These are phyloP conservation scores for Tilletia setariae DNA, from an alignment of 1,284 basidiomycete species.

Conservation along the genomic window DNA sequence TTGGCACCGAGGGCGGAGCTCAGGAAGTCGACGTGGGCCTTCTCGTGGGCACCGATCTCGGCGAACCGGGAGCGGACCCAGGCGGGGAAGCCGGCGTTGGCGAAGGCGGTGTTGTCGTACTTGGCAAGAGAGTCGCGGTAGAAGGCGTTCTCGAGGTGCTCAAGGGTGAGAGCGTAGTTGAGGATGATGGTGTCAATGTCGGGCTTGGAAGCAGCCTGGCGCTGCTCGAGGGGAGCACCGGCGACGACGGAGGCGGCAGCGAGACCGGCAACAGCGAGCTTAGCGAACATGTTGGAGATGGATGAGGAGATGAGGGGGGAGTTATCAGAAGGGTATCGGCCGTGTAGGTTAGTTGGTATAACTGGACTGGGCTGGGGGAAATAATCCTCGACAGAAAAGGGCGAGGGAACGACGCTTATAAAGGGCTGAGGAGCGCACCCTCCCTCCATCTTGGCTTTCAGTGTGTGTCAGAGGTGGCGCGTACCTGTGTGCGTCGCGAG, in stretches of 20 bases:
- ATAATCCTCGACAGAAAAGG: not conserved
- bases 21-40: slow-evolving; percentile 60
- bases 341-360: not conserved
- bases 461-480: no score
- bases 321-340: not conserved
- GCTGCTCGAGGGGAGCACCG: slow-evolving; percentile 24
- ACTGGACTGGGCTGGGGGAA: not conserved
- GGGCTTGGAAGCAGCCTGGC: slow-evolving; percentile 34
- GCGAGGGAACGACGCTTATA: not conserved
- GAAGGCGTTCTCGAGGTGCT: slow-evolving; percentile 69
- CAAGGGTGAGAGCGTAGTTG: slow-evolving; percentile 67
- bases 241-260: slow-evolving; percentile 36
- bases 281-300: not conserved
- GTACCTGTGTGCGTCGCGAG: no score
- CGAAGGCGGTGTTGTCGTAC: slow-evolving; percentile 60
- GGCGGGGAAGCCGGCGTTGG: slow-evolving; percentile 60
- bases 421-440: no score
- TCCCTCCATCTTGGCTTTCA: no score
- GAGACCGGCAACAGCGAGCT: slow-evolving; percentile 30
- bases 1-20: slow-evolving; percentile 61
- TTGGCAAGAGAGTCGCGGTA: slow-evolving; percentile 54
- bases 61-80: slow-evolving; percentile 59
- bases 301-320: not conserved
- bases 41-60: slow-evolving; percentile 58
- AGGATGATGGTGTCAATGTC: slow-evolving; percentile 57